phyloP scores from a whole-genome alignment of 2,329 filamentous ascomycete species.

The Elsinoe necatrix region DNA sequence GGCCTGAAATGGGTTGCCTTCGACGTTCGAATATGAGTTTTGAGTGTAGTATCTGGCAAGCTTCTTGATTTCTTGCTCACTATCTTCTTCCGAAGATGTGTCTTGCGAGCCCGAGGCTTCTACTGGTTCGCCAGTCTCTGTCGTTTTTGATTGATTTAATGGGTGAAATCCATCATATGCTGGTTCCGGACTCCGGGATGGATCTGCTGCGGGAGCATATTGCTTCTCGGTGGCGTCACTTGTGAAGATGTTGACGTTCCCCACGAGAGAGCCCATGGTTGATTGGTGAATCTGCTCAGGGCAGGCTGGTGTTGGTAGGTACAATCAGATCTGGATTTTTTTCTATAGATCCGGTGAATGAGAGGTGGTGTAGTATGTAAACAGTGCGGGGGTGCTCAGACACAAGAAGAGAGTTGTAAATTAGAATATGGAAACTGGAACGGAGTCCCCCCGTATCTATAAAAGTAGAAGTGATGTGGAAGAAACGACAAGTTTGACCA shows the following conservation, averaged over 20 bases:
- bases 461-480: slow-evolving; percentile 1
- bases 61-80: slow-evolving; percentile 32
- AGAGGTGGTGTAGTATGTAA: slow-evolving; percentile 5
- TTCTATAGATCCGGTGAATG: not conserved
- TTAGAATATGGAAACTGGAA: not conserved
- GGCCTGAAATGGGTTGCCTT: slow-evolving; percentile 34
- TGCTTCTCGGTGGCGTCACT: slow-evolving; percentile 11
- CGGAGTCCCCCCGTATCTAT: not conserved
- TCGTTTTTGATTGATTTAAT: not conserved
- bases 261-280: slow-evolving; percentile 10
- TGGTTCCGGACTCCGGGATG: not conserved
- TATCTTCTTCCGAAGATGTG: slow-evolving; percentile 18
- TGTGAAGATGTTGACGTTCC: slow-evolving; percentile 9
- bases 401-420: not conserved
- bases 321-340: not conserved
- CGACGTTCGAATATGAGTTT: slow-evolving; percentile 32
- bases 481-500: not conserved
- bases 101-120: slow-evolving; percentile 3
- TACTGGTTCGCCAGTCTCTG: slow-evolving; percentile 14
- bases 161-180: not conserved
- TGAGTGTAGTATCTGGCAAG: slow-evolving; percentile 37
- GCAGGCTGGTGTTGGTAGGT: not conserved
- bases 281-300: not conserved
- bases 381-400: slow-evolving; percentile 6
- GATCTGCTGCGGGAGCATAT: slow-evolving; percentile 1